phyloP scores from a whole-genome alignment of 352 stramenopile species.

The Globisporangium mamillatum region DNA sequence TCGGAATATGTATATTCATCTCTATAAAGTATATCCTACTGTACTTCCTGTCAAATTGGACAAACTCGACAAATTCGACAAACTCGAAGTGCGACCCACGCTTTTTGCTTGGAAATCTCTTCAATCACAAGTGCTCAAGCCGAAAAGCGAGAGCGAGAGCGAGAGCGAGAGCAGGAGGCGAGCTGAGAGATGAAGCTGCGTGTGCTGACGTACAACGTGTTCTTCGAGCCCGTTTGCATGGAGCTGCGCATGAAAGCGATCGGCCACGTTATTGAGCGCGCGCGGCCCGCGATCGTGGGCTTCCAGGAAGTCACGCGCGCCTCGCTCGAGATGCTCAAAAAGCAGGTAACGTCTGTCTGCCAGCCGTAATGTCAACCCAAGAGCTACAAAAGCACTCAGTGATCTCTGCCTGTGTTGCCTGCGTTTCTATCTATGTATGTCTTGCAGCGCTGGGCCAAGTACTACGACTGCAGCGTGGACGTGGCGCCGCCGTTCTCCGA shows the following conservation, averaged over 20 bases:
- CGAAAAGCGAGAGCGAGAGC: too few relatives aligned
- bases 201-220: conserved; percentile 74
- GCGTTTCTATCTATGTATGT: neutral
- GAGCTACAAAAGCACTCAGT: neutral
- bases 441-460: conserved; percentile 47
- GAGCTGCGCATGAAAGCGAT: conserved; percentile 61
- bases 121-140: too few relatives aligned
- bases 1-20: neutral
- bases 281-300: conserved; percentile 61
- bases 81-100: too few relatives aligned
- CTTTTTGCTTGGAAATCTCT: too few relatives aligned
- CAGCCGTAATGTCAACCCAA: neutral
- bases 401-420: neutral
- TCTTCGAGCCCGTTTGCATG: conserved; percentile 65
- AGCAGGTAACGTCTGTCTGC: conserved; percentile 17
- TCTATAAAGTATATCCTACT: neutral
- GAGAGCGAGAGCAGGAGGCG: too few relatives aligned
- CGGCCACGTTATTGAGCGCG: conserved; percentile 40
- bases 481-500: conserved; percentile 60
- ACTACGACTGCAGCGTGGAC: conserved; percentile 81
- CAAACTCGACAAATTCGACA: too few relatives aligned
- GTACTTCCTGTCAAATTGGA: neutral
- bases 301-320: conserved; percentile 79
- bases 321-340: conserved; percentile 50
- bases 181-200: conserved; percentile 42